Evolutionary conservation across 1,139 yeast genomes (phyloP), one percentile per base, ranked within the genome.

Genomic region (Saccharomyces hybrid): DNA sequence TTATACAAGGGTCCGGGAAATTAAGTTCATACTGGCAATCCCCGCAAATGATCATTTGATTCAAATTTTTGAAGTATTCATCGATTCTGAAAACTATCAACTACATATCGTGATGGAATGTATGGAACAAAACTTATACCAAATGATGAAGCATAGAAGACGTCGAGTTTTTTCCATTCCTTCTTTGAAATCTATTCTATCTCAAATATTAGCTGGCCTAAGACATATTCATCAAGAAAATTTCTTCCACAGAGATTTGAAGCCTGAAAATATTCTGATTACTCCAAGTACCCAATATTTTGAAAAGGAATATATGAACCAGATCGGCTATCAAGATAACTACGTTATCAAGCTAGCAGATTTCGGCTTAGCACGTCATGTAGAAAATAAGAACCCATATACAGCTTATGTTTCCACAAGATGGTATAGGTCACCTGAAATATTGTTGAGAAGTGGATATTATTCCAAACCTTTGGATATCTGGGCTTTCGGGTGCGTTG

Each of bases 391-490:
- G 31, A 78, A 77, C 53, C 81, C 83, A 9, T 88, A 80, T 66
- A 85, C 95, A 0, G 81, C 87, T 0, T 93, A 93, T 64, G 95
- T 93, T 6, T 87, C 97, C 0, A 93, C 98, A 0, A 79, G 99
- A 63, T 93, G 98, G 98, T 93, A 93, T 69, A 77, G 99, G 58
- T 84, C 97, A 0, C 99, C 99, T 0, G 99, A 93, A 70, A 86
- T 93, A 48, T 75, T 93, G 48, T 75, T 93, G 55, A 78, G 93
- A 58, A 80, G 81, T 59, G 78, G 78, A 7, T 72, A 72, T 62
- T 89, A 93, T 68, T 81, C 93, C 0, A 78, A 75, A 52, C 90
- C 96, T 0, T 81, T 89, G 47, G 99, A 93, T 73, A 80, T 91
- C 47, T 93, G 98, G 98, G 96, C 98, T 0, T 87, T 89, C 73